Evolutionary conservation across 75 land plant species (phyloP), one percentile per base, ranked within the genome.

Genomic region (Adiantum capillusveneris): DNA sequence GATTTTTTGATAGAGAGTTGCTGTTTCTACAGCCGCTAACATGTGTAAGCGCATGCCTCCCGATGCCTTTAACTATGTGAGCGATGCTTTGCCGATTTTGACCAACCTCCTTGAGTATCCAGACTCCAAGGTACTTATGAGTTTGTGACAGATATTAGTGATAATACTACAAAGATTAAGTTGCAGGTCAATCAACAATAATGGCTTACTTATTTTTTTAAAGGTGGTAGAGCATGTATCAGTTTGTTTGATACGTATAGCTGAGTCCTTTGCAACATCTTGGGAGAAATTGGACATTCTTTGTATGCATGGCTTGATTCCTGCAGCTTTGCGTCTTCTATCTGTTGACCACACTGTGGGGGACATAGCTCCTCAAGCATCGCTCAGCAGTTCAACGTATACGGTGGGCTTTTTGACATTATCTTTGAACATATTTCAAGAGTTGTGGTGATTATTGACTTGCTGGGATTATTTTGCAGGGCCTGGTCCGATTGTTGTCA

Each of bases 11-110:
- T 29, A 88, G 94, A 79, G 84, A 70, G 81, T 75, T 34, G 90
- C 90, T 19, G 64, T 88, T 26, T 82, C 86, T 11, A 75, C 81
- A 48, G 94, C 81, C 0, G 81, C 75, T 34, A 85, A 82, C 48
- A 73, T 85, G 48, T 86, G 94, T 63, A 79, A 72, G 60, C 79
- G 77, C 25, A 76, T 80, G 57, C 75, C 81, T 24, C 52, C 75
- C n/a, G 86, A 79, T 30, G 51, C 59, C 61, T 46, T 75, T 44
- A 19, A 64, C 19, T 18, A 41, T 49, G 62, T 83, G 34, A 70
- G 72, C 65, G 86, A 80, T 24, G 77, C 94, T 18, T 46, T 85
- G 58, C 86, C 94, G 7, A 71, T 60, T 22, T 62, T 88, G 42
- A 75, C 79, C 18, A 74, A 78, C 50, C 72, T 85, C 63, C 84